A percentile compares a stretch with the other conserved stretches of the same genome.
Conservation (phyloP, 148 eudicot genomes). For the Rhododendron mucronatum region DNA sequence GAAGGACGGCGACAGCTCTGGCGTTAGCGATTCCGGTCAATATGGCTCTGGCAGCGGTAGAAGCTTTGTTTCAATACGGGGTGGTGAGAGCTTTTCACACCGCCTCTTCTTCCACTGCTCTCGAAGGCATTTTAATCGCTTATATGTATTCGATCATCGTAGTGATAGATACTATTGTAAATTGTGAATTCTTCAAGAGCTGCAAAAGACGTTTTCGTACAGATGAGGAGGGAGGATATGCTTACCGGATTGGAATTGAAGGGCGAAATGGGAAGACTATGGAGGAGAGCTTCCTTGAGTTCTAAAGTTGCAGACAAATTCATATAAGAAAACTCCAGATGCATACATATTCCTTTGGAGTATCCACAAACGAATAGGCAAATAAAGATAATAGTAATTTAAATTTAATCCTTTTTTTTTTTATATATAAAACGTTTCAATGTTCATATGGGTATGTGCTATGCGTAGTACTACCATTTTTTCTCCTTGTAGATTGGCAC, state of each 20-base stretch:
- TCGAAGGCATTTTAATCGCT: conserved; percentile 62
- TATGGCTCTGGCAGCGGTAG: conserved; percentile 58
- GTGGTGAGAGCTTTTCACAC: conserved; percentile 28
- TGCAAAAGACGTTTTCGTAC: conserved; percentile 25
- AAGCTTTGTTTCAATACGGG: conserved; percentile 64
- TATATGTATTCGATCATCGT: conserved; percentile 58
- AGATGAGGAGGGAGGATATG: conserved; percentile 9
- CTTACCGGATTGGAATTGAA: neutral
- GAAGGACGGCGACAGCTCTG: conserved; percentile 54
- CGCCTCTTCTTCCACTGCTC: conserved; percentile 19
- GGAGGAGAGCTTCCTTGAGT: conserved; percentile 19
- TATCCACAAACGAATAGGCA: neutral
- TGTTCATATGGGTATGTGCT: neutral
- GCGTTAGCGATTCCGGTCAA: conserved; percentile 55
- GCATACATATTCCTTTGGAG: neutral
- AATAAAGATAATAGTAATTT: neutral
- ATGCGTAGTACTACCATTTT: neutral
- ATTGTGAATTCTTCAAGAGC: conserved; percentile 48
- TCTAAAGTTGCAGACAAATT: neutral
- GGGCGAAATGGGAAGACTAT: neutral
- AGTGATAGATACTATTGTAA: conserved; percentile 51
- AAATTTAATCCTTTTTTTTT: neutral
- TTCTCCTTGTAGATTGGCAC: neutral
- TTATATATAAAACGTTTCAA: neutral
- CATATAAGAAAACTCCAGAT: neutral